Percentiles rank a stretch among this genome's conserved stretches.
Conservation (phyloP, 2,329 filamentous ascomycete genomes). For the Coccinonectria pachysandricola region DNA sequence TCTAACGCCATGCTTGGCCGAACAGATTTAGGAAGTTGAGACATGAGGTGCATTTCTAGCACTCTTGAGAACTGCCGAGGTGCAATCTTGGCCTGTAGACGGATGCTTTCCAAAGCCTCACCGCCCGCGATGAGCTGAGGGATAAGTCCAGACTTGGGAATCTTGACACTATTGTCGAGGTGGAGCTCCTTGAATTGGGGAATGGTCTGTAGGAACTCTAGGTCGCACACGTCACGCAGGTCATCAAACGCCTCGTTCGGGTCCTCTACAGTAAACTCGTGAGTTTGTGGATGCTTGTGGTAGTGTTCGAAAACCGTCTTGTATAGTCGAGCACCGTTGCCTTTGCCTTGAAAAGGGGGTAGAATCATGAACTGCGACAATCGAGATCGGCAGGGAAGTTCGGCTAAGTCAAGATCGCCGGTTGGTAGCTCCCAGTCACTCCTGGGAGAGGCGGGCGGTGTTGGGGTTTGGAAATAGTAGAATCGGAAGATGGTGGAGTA, state of each 20-base stretch:
- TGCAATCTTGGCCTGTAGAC: conserved; percentile 57
- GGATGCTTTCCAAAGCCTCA: conserved; percentile 44
- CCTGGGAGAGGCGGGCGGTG: conserved; percentile 30
- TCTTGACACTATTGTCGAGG: conserved; percentile 40
- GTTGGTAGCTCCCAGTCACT: conserved; percentile 34
- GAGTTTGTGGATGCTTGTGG: conserved; percentile 54
- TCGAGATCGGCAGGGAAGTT: conserved; percentile 66
- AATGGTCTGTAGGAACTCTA: conserved; percentile 50
- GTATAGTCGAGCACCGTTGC: conserved; percentile 74
- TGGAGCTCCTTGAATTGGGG: conserved; percentile 47
- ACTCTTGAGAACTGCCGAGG: conserved; percentile 66
- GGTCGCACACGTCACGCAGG: conserved; percentile 64
- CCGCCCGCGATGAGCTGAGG: conserved; percentile 49
- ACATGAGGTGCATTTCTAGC: conserved; percentile 65
- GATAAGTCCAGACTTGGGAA: conserved; percentile 37
- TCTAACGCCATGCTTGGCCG: conserved; percentile 39
- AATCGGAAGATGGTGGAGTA: conserved; percentile 88
- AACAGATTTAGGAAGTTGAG: conserved; percentile 43
- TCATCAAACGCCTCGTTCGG: conserved; percentile 81
- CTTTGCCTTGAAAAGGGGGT: conserved; percentile 73
- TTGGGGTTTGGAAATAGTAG: conserved; percentile 50
- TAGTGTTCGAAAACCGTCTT: conserved; percentile 64
- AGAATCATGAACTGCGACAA: conserved; percentile 92
- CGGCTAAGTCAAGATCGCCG: conserved; percentile 38
- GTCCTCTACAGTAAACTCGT: conserved; percentile 87